These are phyloP conservation scores for Tylopilus rubrobrunneus DNA, from an alignment of 768 basidiomycete species.

Conservation along the genomic window DNA sequence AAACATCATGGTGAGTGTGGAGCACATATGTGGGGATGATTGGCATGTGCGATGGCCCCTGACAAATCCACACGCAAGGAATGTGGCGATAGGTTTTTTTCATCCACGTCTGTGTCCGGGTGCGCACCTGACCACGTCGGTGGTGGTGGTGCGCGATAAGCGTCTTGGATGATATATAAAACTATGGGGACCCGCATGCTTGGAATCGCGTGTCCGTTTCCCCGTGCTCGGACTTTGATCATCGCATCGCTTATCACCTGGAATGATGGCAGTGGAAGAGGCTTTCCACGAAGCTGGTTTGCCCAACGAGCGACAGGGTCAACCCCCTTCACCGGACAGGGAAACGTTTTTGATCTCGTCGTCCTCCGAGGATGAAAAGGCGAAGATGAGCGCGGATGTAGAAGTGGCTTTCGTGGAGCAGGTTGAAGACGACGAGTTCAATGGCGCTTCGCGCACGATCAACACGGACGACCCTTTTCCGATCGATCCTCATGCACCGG, in stretches of 20 bases:
- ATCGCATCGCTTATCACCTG: not conserved
- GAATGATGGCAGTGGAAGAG: not conserved
- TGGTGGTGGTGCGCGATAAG: slow-evolving; percentile 10
- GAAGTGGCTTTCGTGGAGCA: slow-evolving; percentile 1
- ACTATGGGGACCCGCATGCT: not conserved
- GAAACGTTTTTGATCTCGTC: not conserved
- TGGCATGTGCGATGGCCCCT: not conserved
- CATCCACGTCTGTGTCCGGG: not conserved
- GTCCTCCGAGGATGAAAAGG: slow-evolving; percentile 1
- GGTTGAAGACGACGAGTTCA: not conserved
- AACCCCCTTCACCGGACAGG: not conserved
- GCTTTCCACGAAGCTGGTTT: not conserved
- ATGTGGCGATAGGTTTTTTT: not conserved
- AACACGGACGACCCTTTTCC: slow-evolving; percentile 46
- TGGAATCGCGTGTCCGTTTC: not conserved
- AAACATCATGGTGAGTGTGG: not conserved
- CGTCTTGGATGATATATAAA: not conserved
- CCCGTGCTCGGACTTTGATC: not conserved
- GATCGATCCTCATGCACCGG: slow-evolving; percentile 40
- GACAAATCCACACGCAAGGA: slow-evolving; percentile 3
- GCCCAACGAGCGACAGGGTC: not conserved
- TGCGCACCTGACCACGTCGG: slow-evolving; percentile 4
- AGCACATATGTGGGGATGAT: not conserved
- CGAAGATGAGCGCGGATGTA: not conserved
- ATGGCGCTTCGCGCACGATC: slow-evolving; percentile 4